Evolutionary conservation across 805 yeast genomes (phyloP), one percentile per base, ranked within the genome.

Genomic region (Metschnikowia cerradonensis): DNA sequence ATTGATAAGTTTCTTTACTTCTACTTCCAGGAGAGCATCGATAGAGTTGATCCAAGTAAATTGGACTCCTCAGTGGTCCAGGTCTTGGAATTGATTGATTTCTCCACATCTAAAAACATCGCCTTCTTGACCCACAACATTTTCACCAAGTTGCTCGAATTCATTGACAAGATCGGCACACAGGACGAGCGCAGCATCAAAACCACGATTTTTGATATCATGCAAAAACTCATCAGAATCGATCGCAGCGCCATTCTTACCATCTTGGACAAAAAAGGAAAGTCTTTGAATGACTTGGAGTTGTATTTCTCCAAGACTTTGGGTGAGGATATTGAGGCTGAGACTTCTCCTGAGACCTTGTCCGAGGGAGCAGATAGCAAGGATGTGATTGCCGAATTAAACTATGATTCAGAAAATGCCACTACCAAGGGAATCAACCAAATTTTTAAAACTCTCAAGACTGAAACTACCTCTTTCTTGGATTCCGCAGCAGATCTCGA

Each of bases 271-370:
- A 45, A 47, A 0, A 43, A 52, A 48, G 52, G 55, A 20, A 50
- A 62, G 42, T 58, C 61, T 22, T 42, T 73, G 23, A 54, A 63
- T 17, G 76, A 71, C 22, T 67, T 74, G 57, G 78, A 73, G 70
- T 79, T 90, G 75, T 75, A 78, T 48, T 69, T 89, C 42, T 87
- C 88, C 67, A 77, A 86, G 1, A 83, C 91, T 0, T 67, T 90
- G 47, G 59, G 67, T 26, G 59, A 57, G 10, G 48, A 37, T 23
- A 43, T 46, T 42, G 51, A 42, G 26, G 30, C 31, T 11, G 54
- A 61, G 14, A 45, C 46, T 26, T 7, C 32, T 3, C 34, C 32
- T 5, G 47, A 44, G 15, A 4, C 31, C 14, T 15, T 23, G 13
- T 17, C 23, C 13, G 32, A 34, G 13, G 22, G 19, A 15, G 23